phyloP scores from a whole-genome alignment of 2,329 filamentous ascomycete species.

The Basipetospora chlamydospora region DNA sequence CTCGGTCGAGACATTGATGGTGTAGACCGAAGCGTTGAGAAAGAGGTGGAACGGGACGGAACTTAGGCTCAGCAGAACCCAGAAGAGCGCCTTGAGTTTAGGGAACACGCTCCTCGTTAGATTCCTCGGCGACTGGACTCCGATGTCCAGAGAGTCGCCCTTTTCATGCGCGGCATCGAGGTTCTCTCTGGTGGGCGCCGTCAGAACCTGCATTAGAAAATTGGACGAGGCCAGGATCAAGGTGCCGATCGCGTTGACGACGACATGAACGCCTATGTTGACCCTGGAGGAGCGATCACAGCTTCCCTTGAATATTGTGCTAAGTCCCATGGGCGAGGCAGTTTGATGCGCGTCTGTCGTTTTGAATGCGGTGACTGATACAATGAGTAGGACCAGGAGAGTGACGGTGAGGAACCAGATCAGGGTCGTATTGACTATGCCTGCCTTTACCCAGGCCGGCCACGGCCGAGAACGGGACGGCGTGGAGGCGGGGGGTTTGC shows the following conservation, averaged over 20 bases:
- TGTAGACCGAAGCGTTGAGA: neutral
- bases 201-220: conserved; percentile 11
- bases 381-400: neutral
- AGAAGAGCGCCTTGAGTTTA: neutral
- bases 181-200: conserved; percentile 8
- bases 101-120: neutral
- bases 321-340: neutral
- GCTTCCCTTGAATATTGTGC: neutral
- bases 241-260: neutral
- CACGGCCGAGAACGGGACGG: too few relatives aligned
- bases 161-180: neutral
- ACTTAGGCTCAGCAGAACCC: neutral
- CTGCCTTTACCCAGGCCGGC: too few relatives aligned
- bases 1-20: neutral
- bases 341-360: too few relatives aligned
- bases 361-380: too few relatives aligned
- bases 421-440: neutral
- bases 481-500: too few relatives aligned
- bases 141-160: neutral
- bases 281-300: neutral
- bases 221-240: conserved; percentile 8
- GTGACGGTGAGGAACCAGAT: neutral
- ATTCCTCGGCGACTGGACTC: neutral
- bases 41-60: neutral
- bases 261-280: neutral